phyloP scores from a whole-genome alignment of 139 green algal genomes.

The Micromonas pusilla region DNA sequence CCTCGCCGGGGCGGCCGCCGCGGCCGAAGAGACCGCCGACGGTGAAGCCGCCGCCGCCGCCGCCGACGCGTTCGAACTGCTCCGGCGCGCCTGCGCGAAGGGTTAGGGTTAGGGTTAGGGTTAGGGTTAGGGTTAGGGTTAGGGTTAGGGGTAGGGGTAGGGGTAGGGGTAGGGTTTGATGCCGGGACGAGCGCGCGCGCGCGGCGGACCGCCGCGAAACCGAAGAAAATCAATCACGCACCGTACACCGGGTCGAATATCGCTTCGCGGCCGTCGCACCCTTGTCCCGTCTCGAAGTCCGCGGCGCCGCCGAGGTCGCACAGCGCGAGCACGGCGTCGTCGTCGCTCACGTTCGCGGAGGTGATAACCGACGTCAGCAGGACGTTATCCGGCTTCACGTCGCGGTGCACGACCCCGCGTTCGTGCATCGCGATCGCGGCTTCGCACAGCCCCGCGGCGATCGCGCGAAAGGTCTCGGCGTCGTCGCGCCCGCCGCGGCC shows the following conservation, averaged over 20 bases:
- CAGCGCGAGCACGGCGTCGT: background rate
- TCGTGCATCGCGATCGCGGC: background rate
- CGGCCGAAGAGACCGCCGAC: background rate
- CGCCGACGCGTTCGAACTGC: background rate
- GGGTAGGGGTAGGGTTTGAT: too few relatives aligned
- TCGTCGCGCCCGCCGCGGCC: background rate
- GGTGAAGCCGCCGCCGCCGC: background rate
- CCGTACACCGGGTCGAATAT: conserved; percentile 27
- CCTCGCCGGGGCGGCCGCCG: background rate
- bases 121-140: too few relatives aligned
- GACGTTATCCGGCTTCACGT: conserved; percentile 25
- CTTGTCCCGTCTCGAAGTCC: conserved; percentile 1
- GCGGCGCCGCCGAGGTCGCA: conserved; percentile 3
- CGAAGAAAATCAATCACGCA: too few relatives aligned
- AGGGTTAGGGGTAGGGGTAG: too few relatives aligned
- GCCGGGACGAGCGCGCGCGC: too few relatives aligned
- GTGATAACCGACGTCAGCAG: background rate
- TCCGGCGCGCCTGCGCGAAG: too few relatives aligned
- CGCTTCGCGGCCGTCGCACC: background rate
- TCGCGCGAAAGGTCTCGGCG: background rate
- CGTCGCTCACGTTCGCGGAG: background rate
- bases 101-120: too few relatives aligned
- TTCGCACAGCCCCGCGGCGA: background rate
- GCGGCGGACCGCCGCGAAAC: too few relatives aligned
- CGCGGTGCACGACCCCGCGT: background rate